Base-by-base conservation (phyloP, 2,329 filamentous ascomycete genomes). In the Arachnomyces sp. region DNA sequence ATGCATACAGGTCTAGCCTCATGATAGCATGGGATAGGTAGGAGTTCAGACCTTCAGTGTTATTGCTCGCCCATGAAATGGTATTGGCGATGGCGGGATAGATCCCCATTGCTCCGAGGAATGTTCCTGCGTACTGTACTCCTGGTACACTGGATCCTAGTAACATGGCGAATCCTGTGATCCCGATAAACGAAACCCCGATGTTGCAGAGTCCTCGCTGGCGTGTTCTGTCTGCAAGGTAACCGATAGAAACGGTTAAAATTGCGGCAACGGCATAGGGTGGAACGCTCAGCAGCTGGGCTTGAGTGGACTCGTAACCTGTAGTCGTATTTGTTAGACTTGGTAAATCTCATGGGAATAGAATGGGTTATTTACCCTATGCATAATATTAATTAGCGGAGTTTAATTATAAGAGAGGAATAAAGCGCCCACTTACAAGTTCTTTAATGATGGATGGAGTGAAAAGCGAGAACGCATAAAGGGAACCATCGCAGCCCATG, bases 31-130 rank as follows among this genome's bases (percentile, higher is more conserved):
- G n/a, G 15, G 13, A 14, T 25, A 34, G 16, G 16, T 9, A 31
- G 13, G 17, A 2, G 17, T 4, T 17, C 44, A 31, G 42, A 63
- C 62, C 67, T 63, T 95, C 89, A 28, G 81, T 75, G 47, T 95
- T 95, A 66, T 95, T 95, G 35, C 82, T 80, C 13, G 82, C 72
- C 89, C 89, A 95, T 2, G 82, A 80, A 47, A 95, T 86, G 0
- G 86, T 94, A 57, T 94, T 92, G 7, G 86, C 68, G 42, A 95
- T 86, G 53, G 80, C 83, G 0, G 89, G 88, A 54, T 95, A 95
- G 51, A 95, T 94, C 1, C 89, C 88, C 42, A 90, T 69, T 0
- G 89, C 88, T 0, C 83, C 88, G 0, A 95, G 69, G 61, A 94
- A 95, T 0, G 80, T 84, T 0, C 84, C 89, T 0, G 81, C 84